A percentile compares a stretch with the other conserved stretches of the same genome.
These are phyloP conservation scores for Eutrema yunnanense DNA, from an alignment of 345 rosid genomes.

Conservation along the genomic window DNA sequence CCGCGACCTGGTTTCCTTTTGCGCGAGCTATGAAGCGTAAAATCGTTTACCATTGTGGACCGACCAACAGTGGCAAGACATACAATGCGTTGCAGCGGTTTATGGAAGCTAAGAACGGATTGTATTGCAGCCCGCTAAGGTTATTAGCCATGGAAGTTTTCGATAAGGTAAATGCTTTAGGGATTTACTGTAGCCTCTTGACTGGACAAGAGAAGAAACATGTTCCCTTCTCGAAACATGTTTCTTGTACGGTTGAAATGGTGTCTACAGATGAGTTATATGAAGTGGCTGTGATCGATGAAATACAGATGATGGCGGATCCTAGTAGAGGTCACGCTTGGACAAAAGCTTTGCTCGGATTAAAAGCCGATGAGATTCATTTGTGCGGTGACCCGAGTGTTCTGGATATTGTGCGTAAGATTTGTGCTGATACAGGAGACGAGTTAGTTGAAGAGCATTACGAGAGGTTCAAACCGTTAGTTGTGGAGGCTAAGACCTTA, in stretches of 20 bases:
- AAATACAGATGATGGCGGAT: conserved; percentile 89
- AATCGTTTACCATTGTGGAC: conserved; percentile 90
- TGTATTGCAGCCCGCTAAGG: conserved; percentile 93
- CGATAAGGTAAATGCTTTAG: conserved; percentile 81
- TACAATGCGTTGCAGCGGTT: conserved; percentile 80
- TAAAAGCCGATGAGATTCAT: conserved; percentile 96
- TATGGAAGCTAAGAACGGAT: conserved; percentile 85
- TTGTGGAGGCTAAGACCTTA: conserved; percentile 82
- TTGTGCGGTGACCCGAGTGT: conserved; percentile 96
- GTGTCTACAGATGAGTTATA: conserved; percentile 68
- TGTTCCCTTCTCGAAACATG: conserved; percentile 76
- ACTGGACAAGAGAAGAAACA: conserved; percentile 88
- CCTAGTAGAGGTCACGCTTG: conserved; percentile 79
- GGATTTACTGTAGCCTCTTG: conserved; percentile 84
- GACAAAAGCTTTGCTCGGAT: conserved; percentile 85
- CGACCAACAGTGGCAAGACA: conserved; percentile 94
- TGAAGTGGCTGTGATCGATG: conserved; percentile 90
- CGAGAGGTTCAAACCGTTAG: conserved; percentile 79
- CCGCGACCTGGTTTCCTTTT: conserved; percentile 91
- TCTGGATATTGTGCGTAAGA: conserved; percentile 61
- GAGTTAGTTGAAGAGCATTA: conserved; percentile 77
- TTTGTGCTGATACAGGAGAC: conserved; percentile 87
- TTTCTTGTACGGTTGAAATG: conserved; percentile 94
- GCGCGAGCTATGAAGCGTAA: conserved; percentile 90
- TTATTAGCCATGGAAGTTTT: conserved; percentile 98